Evolutionary conservation across 225 moss, liverwort and hornwort species (phyloP).

Genomic region (Polytrichum commune): DNA sequence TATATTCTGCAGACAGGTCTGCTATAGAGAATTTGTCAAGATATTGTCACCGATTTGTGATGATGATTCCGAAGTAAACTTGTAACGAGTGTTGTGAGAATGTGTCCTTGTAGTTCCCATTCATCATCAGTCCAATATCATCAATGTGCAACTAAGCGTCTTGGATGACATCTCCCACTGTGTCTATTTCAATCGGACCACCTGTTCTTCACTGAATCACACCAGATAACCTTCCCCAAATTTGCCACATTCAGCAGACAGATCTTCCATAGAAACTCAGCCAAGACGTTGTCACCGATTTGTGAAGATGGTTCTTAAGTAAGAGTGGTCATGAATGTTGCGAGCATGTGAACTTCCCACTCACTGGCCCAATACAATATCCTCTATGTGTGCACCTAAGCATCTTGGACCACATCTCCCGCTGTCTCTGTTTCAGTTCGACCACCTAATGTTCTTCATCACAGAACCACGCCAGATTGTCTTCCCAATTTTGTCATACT

Average conservation of each 20-base stretch:
- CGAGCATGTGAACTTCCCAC: background rate
- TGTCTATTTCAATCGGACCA: too few species aligned
- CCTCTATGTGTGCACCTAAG: too few species aligned
- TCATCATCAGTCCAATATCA: too few species aligned
- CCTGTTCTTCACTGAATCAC: background rate
- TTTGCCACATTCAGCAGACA: background rate
- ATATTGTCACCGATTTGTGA: background rate
- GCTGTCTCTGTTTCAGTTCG: too few species aligned
- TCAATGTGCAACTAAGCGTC: too few species aligned
- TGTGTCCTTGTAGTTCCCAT: background rate
- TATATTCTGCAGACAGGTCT: background rate
- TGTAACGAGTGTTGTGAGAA: background rate
- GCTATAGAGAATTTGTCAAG: too few species aligned
- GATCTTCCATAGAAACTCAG: too few species aligned
- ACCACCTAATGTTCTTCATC: background rate
- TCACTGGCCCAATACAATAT: too few species aligned
- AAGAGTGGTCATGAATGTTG: background rate
- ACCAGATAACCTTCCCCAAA: background rate
- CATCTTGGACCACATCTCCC: too few species aligned
- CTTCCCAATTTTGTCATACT: background rate
- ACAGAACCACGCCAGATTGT: background rate
- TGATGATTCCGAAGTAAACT: background rate
- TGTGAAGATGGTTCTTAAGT: background rate
- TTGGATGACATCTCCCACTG: too few species aligned
- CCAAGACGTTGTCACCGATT: background rate